phyloP scores from a whole-genome alignment of 163 green algal genomes.

The Coccomyxa subellipsoidea region DNA sequence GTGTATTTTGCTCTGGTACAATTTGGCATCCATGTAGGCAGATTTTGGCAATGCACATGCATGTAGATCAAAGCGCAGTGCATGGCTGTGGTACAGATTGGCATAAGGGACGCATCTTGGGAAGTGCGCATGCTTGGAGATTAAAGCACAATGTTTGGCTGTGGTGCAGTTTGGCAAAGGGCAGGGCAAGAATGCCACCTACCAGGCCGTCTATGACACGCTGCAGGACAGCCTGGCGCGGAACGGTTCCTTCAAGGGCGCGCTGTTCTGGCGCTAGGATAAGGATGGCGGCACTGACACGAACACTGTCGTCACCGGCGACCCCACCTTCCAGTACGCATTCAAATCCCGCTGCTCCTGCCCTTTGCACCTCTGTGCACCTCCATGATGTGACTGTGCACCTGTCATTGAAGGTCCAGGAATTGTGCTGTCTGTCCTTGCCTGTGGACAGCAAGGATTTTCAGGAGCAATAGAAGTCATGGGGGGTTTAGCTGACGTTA shows the following conservation, averaged over 20 bases:
- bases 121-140: background rate
- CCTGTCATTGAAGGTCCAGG: too few relatives aligned
- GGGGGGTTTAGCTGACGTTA: background rate
- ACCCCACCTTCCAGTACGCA: background rate
- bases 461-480: background rate
- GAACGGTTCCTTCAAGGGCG: conserved; percentile 3
- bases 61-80: too few relatives aligned
- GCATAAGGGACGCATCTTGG: background rate
- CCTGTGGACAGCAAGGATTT: background rate
- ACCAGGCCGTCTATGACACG: conserved; percentile 2
- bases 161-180: conserved; percentile 3
- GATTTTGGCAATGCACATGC: too few relatives aligned
- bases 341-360: too few relatives aligned
- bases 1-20: too few relatives aligned
- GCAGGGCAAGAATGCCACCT: conserved; percentile 1
- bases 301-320: conserved; percentile 9
- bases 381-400: too few relatives aligned
- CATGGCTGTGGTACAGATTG: too few relatives aligned
- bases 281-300: conserved; percentile 11
- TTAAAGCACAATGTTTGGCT: background rate
- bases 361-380: too few relatives aligned
- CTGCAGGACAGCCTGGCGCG: conserved; percentile 7
- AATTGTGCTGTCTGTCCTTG: background rate
- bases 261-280: conserved; percentile 17
- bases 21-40: too few relatives aligned